phyloP scores from a whole-genome alignment of 352 stramenopile species.

The Phytophthora parvispora region DNA sequence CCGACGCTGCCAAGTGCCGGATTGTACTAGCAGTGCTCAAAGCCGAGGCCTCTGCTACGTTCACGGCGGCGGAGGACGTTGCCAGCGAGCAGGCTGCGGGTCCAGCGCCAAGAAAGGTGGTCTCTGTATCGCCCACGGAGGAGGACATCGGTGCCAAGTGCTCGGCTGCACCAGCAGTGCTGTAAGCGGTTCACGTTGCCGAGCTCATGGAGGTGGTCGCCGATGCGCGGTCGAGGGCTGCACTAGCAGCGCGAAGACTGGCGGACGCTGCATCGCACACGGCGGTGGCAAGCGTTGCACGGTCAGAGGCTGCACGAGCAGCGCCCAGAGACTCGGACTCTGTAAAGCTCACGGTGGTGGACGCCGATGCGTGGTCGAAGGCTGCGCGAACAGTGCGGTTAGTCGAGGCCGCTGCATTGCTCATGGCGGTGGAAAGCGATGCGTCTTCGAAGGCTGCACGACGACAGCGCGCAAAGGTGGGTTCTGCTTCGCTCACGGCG shows the following conservation, averaged over 20 bases:
- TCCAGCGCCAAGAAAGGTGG: constrained; percentile 90
- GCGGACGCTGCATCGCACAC: constrained; percentile 85
- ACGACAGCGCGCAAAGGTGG: constrained; percentile 86
- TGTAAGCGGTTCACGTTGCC: constrained; percentile 83
- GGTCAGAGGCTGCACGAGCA: constrained; percentile 76
- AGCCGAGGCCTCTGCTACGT: constrained; percentile 88
- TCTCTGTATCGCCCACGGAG: constrained; percentile 87
- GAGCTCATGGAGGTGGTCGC: constrained; percentile 83
- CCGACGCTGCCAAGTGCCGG: constrained; percentile 80
- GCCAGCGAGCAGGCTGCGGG: constrained; percentile 75
- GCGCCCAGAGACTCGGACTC: constrained; percentile 82
- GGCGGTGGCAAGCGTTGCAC: constrained; percentile 87
- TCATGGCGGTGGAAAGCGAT: constrained; percentile 87
- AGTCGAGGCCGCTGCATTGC: constrained; percentile 88
- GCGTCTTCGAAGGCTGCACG: constrained; percentile 73
- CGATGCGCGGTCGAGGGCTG: constrained; percentile 79
- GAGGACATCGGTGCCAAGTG: constrained; percentile 84
- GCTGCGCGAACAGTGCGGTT: constrained; percentile 83
- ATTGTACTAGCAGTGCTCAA: constrained; percentile 85
- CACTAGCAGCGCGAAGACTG: constrained; percentile 87
- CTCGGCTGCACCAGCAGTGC: constrained; percentile 79
- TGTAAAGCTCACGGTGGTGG: constrained; percentile 90
- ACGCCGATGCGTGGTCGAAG: constrained; percentile 70
- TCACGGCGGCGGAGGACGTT: constrained; percentile 82
- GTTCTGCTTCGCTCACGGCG: constrained; percentile 87